A percentile compares a stretch with the other conserved stretches of the same genome.
phyloP scores from a whole-genome alignment of 2,329 filamentous ascomycete species.

The Fusarium euwallaceae region DNA sequence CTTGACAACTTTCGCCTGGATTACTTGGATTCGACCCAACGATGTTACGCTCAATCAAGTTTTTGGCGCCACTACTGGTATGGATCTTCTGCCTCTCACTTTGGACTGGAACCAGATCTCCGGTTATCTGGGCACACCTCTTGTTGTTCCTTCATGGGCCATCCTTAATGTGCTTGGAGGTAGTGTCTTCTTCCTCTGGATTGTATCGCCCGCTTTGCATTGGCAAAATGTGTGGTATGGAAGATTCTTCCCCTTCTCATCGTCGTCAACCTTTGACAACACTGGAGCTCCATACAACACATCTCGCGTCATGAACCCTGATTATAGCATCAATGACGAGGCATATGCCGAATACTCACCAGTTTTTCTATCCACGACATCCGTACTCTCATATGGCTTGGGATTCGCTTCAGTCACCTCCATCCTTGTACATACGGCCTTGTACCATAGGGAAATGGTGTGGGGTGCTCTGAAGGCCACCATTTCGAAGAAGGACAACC shows the following conservation, averaged over 20 bases:
- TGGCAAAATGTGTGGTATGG: slow-evolving; percentile 6
- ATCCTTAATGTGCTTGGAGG: slow-evolving; percentile 32
- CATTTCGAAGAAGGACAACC: background rate
- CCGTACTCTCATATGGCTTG: background rate
- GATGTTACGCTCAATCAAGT: slow-evolving; percentile 29
- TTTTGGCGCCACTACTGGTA: slow-evolving; percentile 29
- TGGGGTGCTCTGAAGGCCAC: background rate
- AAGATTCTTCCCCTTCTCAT: slow-evolving; percentile 27
- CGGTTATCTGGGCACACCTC: slow-evolving; percentile 28
- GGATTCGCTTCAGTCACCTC: background rate
- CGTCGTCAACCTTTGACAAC: slow-evolving; percentile 30
- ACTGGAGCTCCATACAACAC: slow-evolving; percentile 27
- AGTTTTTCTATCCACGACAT: slow-evolving; percentile 28
- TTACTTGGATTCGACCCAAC: slow-evolving; percentile 32
- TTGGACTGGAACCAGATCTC: slow-evolving; percentile 32
- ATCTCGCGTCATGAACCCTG: slow-evolving; percentile 24
- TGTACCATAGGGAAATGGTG: background rate
- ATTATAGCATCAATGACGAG: slow-evolving; percentile 18
- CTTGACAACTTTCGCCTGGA: slow-evolving; percentile 28
- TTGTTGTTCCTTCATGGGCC: slow-evolving; percentile 31
- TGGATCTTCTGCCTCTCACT: slow-evolving; percentile 22
- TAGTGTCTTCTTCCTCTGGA: slow-evolving; percentile 22
- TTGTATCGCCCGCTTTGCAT: slow-evolving; percentile 27
- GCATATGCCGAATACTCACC: slow-evolving; percentile 29
- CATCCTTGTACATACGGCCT: background rate